Conservation (phyloP, 1,139 yeast genomes). For the Geotrichum phurueaensis region DNA sequence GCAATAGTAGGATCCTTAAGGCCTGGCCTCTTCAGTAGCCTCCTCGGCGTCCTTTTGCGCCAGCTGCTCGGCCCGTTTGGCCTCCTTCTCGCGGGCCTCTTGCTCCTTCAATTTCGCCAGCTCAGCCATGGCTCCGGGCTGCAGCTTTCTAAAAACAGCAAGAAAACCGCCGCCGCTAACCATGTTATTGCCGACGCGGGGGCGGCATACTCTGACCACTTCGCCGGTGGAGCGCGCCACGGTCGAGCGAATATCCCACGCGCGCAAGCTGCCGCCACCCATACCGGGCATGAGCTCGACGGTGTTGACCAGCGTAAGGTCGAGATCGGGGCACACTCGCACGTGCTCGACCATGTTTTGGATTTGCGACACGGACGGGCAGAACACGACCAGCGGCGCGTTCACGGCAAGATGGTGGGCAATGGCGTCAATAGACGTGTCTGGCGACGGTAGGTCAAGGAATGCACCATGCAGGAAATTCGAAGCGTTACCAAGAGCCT, state of each 20-base stretch:
- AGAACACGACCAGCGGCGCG: conserved; percentile 41
- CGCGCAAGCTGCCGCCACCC: conserved; percentile 40
- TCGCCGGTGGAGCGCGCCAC: conserved; percentile 38
- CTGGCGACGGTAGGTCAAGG: conserved; percentile 43
- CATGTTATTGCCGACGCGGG: conserved; percentile 42
- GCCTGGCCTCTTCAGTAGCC: neutral
- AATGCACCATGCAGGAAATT: conserved; percentile 35
- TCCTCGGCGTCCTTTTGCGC: neutral
- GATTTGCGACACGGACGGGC: conserved; percentile 45
- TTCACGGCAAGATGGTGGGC: conserved; percentile 37
- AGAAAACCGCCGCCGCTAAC: conserved; percentile 46
- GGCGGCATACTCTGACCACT: conserved; percentile 42
- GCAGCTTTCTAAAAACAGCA: conserved; percentile 33
- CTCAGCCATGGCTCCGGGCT: conserved; percentile 5
- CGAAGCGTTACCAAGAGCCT: conserved; percentile 21
- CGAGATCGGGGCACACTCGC: conserved; percentile 30
- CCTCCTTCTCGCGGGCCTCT: neutral
- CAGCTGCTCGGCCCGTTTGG: neutral
- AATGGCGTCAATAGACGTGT: conserved; percentile 32
- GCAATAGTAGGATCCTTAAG: neutral
- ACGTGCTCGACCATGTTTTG: conserved; percentile 33
- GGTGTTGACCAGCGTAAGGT: conserved; percentile 37
- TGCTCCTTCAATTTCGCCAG: conserved; percentile 8
- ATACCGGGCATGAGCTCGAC: conserved; percentile 43
- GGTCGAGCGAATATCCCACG: conserved; percentile 34